Conservation (phyloP, 441 rosid genomes). For the Theobroma grandiflorum region DNA sequence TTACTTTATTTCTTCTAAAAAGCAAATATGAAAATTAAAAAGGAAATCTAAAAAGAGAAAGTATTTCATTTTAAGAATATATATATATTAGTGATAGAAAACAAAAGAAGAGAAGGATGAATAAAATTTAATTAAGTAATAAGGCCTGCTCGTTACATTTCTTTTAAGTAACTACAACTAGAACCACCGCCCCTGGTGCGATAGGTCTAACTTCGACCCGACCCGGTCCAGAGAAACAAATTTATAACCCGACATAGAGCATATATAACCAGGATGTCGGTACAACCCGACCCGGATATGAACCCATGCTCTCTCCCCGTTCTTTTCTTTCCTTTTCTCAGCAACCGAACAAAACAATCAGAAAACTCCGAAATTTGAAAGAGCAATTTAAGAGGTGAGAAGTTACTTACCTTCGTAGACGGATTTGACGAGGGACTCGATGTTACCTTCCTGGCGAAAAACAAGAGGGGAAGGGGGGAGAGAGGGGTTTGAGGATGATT, state of each 20-base stretch:
- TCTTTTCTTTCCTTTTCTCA: background rate
- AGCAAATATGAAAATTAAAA: too few relatives aligned
- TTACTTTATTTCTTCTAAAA: too few relatives aligned
- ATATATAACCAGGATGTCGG: background rate
- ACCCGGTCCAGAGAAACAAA: background rate
- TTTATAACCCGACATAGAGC: background rate
- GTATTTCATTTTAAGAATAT: too few relatives aligned
- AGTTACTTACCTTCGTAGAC: conserved; percentile 80
- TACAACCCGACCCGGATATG: background rate
- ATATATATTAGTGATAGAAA: too few relatives aligned
- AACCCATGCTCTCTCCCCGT: background rate
- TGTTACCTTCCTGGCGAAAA: conserved; percentile 92
- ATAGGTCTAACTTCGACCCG: background rate
- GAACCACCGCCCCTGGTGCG: background rate
- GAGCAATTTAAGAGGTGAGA: background rate
- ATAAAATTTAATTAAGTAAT: background rate
- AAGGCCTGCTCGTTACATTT: background rate
- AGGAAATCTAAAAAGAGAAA: too few relatives aligned
- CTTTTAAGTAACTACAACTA: background rate
- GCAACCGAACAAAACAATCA: background rate
- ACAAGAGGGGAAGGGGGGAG: conserved; percentile 58
- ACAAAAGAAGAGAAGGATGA: background rate
- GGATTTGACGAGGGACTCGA: conserved; percentile 94
- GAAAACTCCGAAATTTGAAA: background rate
- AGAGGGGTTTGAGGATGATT: background rate